A percentile compares a stretch with the other conserved stretches of the same genome.
These are phyloP conservation scores for Tilletia setariae DNA, from an alignment of 1,284 basidiomycete species.

Conservation along the genomic window DNA sequence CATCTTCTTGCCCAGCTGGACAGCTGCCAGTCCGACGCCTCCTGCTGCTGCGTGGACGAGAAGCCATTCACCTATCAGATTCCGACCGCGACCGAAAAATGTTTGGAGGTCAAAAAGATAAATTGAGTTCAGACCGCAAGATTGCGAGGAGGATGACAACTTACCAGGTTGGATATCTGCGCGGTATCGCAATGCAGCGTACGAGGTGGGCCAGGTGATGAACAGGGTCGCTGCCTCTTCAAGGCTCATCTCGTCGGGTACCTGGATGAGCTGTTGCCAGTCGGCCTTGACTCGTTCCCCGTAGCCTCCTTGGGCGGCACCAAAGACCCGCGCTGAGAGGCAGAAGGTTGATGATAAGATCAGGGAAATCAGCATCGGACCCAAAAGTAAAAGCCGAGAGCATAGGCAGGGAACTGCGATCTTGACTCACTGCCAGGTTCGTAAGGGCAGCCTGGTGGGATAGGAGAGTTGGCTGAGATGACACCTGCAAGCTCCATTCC, in stretches of 20 bases:
- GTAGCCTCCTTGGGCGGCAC: constrained; percentile 74
- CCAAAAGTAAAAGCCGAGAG: too few species aligned
- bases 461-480: constrained; percentile 70
- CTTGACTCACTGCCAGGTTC: constrained; percentile 62
- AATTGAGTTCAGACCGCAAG: too few species aligned
- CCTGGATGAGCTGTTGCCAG: constrained; percentile 46
- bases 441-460: constrained; percentile 76
- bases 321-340: constrained; percentile 69
- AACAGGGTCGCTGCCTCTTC: constrained; percentile 64
- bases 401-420: constrained; percentile 56
- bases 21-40: constrained; percentile 73
- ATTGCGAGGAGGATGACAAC: too few species aligned
- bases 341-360: too few species aligned
- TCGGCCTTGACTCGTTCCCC: constrained; percentile 60
- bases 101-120: not conserved
- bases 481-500: constrained; percentile 73
- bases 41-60: constrained; percentile 58
- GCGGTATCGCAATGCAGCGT: constrained; percentile 41
- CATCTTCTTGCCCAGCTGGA: constrained; percentile 49
- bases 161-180: constrained; percentile 36
- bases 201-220: constrained; percentile 48
- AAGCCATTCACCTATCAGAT: not conserved
- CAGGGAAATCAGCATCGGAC: too few species aligned
- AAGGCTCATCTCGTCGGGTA: constrained; percentile 66
- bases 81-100: not conserved